Conservation (phyloP, 495 filamentous ascomycete species). For the Penicillium pancosmium region DNA sequence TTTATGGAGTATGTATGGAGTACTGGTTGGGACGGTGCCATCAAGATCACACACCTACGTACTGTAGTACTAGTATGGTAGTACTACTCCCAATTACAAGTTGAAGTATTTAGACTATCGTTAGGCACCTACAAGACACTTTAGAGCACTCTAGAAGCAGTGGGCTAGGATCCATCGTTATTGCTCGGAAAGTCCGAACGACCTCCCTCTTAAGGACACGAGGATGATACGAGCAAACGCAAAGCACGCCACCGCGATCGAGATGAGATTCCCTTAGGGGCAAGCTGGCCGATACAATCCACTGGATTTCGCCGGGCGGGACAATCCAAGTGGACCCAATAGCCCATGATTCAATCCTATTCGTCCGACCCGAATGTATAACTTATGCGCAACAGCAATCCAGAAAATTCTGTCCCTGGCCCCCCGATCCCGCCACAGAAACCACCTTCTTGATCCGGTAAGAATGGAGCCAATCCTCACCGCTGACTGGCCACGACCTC, state of each 20-base stretch:
- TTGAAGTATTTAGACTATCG: no score
- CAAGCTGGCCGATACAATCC: slow-evolving; percentile 7
- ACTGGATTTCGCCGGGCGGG: slow-evolving; percentile 3
- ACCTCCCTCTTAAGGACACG: slow-evolving; percentile 7
- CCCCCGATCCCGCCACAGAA: slow-evolving; percentile 10
- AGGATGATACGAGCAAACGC: slow-evolving; percentile 4
- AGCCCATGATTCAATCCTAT: neutral
- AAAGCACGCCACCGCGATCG: slow-evolving; percentile 12
- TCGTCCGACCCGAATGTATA: neutral
- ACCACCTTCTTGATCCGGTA: slow-evolving; percentile 34
- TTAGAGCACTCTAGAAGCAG: neutral
- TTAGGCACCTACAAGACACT: neutral
- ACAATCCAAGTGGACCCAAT: neutral
- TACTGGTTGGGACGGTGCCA: no score
- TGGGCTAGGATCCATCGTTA: neutral
- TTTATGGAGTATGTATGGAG: no score
- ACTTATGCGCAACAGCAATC: neutral
- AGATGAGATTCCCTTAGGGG: slow-evolving; percentile 8
- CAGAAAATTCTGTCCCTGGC: slow-evolving; percentile 5
- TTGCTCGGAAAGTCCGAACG: slow-evolving; percentile 1
- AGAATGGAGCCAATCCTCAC: slow-evolving; percentile 12
- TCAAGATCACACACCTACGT: no score
- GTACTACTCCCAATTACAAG: no score
- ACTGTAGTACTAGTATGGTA: no score
- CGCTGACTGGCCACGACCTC: slow-evolving; percentile 5